Evolutionary conservation across 306 rosid species (phyloP).

Genomic region (Albizia julibrissin): DNA sequence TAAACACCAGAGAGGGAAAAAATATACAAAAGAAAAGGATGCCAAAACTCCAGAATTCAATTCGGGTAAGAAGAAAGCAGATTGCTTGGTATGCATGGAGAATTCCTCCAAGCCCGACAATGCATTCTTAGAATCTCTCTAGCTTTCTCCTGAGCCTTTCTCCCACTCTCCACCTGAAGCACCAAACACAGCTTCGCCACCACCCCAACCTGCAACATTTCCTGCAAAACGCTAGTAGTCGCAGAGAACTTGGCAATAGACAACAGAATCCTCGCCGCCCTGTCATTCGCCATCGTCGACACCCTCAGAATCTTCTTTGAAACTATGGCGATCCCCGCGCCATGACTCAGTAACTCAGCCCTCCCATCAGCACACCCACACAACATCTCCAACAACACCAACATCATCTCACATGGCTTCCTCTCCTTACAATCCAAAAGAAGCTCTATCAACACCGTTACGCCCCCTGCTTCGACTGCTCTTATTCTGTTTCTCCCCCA

Average conservation of each 20-base stretch:
- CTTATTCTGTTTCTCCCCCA: constrained; percentile 74
- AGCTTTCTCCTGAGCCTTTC: constrained; percentile 72
- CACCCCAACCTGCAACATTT: constrained; percentile 77
- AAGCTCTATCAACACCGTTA: constrained; percentile 57
- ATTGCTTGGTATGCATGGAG: constrained; percentile 66
- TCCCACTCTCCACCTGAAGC: constrained; percentile 80
- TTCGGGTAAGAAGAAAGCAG: constrained; percentile 58
- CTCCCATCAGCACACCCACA: constrained; percentile 87
- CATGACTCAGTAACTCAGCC: constrained; percentile 66
- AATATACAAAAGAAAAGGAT: neutral
- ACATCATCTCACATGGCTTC: constrained; percentile 63
- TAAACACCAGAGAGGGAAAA: neutral
- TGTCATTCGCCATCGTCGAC: constrained; percentile 62
- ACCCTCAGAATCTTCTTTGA: constrained; percentile 84
- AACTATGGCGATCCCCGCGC: constrained; percentile 77
- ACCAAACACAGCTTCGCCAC: constrained; percentile 78
- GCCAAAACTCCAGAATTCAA: constrained; percentile 3
- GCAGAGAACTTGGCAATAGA: constrained; percentile 63
- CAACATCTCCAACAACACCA: constrained; percentile 50
- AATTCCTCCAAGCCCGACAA: constrained; percentile 64
- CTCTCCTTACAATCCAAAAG: constrained; percentile 54
- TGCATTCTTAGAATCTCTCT: constrained; percentile 78
- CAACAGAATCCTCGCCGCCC: constrained; percentile 62
- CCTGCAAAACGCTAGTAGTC: constrained; percentile 56
- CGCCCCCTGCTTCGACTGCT: constrained; percentile 67